Conservation (phyloP, 352 stramenopile species). For the Phytophthora tentaculata region DNA sequence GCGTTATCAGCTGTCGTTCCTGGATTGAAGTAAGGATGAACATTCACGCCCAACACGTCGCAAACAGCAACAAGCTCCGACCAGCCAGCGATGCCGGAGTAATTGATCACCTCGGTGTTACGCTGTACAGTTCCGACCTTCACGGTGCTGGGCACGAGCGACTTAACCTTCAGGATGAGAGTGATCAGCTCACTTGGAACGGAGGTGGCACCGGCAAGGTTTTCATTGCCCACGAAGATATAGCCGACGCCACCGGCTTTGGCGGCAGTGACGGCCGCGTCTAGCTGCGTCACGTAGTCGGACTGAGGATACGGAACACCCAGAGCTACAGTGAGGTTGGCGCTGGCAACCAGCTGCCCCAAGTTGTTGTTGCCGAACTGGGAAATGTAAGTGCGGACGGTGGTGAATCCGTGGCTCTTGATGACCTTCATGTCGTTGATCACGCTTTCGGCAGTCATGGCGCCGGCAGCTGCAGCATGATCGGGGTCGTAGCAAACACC, state of each 20-base stretch:
- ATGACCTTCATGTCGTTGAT: conserved; percentile 51
- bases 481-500: conserved; percentile 75
- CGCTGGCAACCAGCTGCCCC: conserved; percentile 39
- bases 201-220: conserved; percentile 33
- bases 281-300: conserved; percentile 46
- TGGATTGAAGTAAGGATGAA: conserved; percentile 56
- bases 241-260: conserved; percentile 48
- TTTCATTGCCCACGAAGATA: conserved; percentile 77
- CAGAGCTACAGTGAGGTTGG: conserved; percentile 44
- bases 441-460: conserved; percentile 34
- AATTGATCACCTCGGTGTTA: conserved; percentile 60
- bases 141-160: conserved; percentile 43
- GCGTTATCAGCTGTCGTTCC: conserved; percentile 30
- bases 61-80: conserved; percentile 37
- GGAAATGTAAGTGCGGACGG: conserved; percentile 73
- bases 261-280: conserved; percentile 45
- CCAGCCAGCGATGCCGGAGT: conserved; percentile 31
- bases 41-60: conserved; percentile 63
- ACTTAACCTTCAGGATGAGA: conserved; percentile 53
- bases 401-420: conserved; percentile 56
- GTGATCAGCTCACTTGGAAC: conserved; percentile 44
- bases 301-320: conserved; percentile 53
- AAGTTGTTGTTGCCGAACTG: conserved; percentile 54
- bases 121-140: conserved; percentile 74
- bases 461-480: conserved; percentile 30